These are phyloP conservation scores for Theobroma cacao DNA, from an alignment of 345 rosid species.

Conservation along the genomic window DNA sequence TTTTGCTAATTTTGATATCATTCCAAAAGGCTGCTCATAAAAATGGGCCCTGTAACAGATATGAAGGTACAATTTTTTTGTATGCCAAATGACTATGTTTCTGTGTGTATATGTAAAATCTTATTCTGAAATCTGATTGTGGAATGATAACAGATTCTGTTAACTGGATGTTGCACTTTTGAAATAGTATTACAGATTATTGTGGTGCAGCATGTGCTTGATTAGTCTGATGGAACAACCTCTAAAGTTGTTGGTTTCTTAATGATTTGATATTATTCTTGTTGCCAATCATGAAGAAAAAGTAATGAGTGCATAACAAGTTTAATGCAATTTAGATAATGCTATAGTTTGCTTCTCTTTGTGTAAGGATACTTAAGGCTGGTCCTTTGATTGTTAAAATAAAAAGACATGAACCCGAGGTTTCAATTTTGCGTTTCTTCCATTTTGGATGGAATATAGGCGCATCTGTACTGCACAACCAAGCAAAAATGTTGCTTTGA, in stretches of 20 bases:
- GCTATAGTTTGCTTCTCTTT: background rate
- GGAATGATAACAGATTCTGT: background rate
- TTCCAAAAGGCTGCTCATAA: background rate
- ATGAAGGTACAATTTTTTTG: conserved; percentile 7
- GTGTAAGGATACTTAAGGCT: background rate
- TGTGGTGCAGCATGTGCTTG: background rate
- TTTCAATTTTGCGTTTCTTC: background rate
- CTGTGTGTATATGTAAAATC: background rate
- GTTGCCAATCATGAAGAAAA: background rate
- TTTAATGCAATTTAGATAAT: background rate
- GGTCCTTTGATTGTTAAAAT: background rate
- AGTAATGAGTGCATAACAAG: background rate
- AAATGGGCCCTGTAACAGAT: background rate
- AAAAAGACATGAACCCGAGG: background rate
- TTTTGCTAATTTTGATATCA: background rate
- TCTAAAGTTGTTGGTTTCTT: background rate
- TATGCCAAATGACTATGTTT: background rate
- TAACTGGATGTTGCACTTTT: background rate
- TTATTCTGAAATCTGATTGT: background rate
- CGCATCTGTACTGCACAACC: background rate
- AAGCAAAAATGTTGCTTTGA: background rate
- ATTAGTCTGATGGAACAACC: background rate
- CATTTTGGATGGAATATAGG: background rate
- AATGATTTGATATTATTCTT: background rate
- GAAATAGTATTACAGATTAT: background rate